Evolutionary conservation across 495 filamentous ascomycete species (phyloP), one percentile per base, ranked within the genome.

Genomic region (Paragyromitra xinjiangensis): DNA sequence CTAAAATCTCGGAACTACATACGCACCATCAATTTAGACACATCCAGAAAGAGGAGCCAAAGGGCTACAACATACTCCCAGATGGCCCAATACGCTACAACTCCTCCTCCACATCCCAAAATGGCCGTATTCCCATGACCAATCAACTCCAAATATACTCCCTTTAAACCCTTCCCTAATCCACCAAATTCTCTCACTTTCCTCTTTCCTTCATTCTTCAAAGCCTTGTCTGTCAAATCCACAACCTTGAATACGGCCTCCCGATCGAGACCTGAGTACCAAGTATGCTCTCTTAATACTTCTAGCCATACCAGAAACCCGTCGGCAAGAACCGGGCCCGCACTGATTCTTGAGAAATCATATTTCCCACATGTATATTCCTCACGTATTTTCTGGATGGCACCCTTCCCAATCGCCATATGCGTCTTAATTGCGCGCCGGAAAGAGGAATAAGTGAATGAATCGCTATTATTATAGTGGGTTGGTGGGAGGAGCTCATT

Each of bases 21-120:
- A 26, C 8, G 8, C 19, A 55, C n/a, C 14, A 55, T 55, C 22
- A 55, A 55, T n/a, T 55, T 22, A 19, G 51, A 16, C 44, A 48
- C 8, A 48, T 48, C 8, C 1, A 12, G 44, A 48, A 48, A 9
- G 14, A 12, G 14, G 5, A 48, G 4, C 44, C 44, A 48, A 48
- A 48, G 44, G 11, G 11, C 4, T 34, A 16, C 11, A 12, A 19
- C 51, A 55, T 55, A 55, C 51, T 55, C 51, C 51, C 16, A 55
- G n/a, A 55, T 55, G 19, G 19, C 51, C 51, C 51, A 55, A 55
- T 55, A 55, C 51, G 51, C 51, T n/a, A 55, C 51, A n/a, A 55
- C 51, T 55, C 51, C 51, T 55, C 51, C 51, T 26, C 51, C 51
- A 55, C 51, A 55, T 26, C 51, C 51, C 14, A 55, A 19, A 19